Evolutionary conservation across 495 filamentous ascomycete species (phyloP), one percentile per base, ranked within the genome.

Genomic region (Penicillium flavigenum): DNA sequence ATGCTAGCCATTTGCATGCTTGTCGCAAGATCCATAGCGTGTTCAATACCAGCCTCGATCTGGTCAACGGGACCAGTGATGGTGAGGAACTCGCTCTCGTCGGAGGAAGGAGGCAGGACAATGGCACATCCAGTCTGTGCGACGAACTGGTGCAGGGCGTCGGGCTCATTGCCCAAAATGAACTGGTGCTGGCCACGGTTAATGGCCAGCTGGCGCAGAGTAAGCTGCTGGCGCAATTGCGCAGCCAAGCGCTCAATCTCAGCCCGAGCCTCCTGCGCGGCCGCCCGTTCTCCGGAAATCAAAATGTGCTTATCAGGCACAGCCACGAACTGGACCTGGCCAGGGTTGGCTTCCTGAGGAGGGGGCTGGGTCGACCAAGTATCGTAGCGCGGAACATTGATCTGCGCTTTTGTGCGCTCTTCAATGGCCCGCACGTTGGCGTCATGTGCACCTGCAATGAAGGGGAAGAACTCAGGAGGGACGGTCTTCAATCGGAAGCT

Each of bases 381-480:
- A 63, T 90, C 84, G 64, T 92, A 88, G 29, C 88, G 83, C 53
- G 92, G 92, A 44, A 96, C 85, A 47, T 89, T 82, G 34, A 96
- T 76, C 66, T 87, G 86, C 17, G 94, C 74, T 51, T 87, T 82
- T 26, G 85, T 85, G 47, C 83, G 80, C 56, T 86, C 73, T 70
- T 96, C 89, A 38, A 96, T 79, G 38, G 81, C 81, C 41, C 82
- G 79, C 58, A 89, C 73, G 45, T 81, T 76, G 32, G 77, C 75
- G 65, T 91, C 88, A 65, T 92, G 83, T 14, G 89, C 83, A 24
- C 92, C 92, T 24, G 89, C 87, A 69, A 99, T 89, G 77, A 98
- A 98, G 14, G 93, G 95, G 73, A 91, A 99, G 69, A 90, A 95
- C 68, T 96, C 91, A 19, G 92, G 86, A 3, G 92, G 93, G 56